These are phyloP conservation scores for Xylariomycetidae sp. DNA, from an alignment of 2,329 filamentous ascomycete genomes.

Conservation along the genomic window DNA sequence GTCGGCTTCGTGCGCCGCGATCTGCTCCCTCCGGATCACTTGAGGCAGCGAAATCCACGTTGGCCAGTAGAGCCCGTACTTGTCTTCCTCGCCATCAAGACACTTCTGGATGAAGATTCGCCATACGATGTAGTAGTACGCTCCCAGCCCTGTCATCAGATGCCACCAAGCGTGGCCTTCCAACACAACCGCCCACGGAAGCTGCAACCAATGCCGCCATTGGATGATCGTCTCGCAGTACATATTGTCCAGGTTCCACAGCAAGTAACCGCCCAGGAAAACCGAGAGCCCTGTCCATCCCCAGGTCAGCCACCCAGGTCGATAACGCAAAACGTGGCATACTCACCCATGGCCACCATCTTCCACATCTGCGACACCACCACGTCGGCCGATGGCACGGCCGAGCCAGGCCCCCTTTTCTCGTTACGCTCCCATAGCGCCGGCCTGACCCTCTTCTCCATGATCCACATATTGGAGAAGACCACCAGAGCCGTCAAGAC, in stretches of 20 bases:
- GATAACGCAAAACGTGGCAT: not conserved
- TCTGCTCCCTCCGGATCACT: constrained; percentile 35
- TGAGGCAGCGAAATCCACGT: constrained; percentile 48
- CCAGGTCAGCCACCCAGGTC: not conserved
- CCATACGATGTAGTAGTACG: constrained; percentile 81
- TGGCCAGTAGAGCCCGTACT: constrained; percentile 67
- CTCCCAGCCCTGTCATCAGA: constrained; percentile 73
- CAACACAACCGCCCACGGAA: constrained; percentile 75
- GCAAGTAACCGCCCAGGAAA: constrained; percentile 67
- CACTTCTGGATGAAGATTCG: constrained; percentile 76
- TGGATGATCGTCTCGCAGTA: constrained; percentile 60
- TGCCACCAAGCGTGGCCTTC: constrained; percentile 53
- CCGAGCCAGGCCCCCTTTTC: constrained; percentile 36
- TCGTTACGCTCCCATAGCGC: constrained; percentile 38
- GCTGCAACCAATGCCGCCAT: constrained; percentile 61
- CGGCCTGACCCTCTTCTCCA: constrained; percentile 48
- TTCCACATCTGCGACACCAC: constrained; percentile 63
- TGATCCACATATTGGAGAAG: constrained; percentile 68
- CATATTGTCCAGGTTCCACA: constrained; percentile 78
- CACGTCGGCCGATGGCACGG: constrained; percentile 20
- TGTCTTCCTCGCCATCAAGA: constrained; percentile 64
- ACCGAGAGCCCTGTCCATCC: constrained; percentile 50
- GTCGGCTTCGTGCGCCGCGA: constrained; percentile 9
- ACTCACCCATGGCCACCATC: constrained; percentile 54
- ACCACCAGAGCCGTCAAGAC: constrained; percentile 65